Conservation (phyloP, 176 grass and related monocot genomes). For the Carex scoparia region DNA sequence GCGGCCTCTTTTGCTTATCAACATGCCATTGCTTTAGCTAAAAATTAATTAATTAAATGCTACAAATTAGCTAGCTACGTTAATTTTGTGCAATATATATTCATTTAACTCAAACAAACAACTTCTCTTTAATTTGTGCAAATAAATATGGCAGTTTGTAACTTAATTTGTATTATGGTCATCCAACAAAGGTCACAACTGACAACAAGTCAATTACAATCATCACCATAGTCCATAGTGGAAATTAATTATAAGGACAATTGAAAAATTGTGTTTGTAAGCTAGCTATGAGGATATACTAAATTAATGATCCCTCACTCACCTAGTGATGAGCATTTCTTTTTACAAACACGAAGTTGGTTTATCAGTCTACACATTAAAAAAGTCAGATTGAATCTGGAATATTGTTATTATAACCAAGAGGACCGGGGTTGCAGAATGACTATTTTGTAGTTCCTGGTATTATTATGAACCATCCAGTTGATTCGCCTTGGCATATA, state of each 20-base stretch:
- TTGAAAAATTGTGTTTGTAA: not conserved
- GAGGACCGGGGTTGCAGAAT: not conserved
- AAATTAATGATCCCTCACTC: too few relatives aligned
- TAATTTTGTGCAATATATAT: not conserved
- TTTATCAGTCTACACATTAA: too few relatives aligned
- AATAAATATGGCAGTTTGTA: not conserved
- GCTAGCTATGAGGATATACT: not conserved
- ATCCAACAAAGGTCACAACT: not conserved
- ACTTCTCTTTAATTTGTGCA: not conserved
- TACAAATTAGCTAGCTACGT: not conserved
- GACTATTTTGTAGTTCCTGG: not conserved
- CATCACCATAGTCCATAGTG: not conserved
- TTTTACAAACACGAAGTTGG: too few relatives aligned
- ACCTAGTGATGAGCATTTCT: too few relatives aligned
- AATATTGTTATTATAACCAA: not conserved
- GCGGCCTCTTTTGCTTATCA: not conserved
- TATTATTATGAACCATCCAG: not conserved
- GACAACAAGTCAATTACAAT: not conserved
- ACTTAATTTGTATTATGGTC: not conserved
- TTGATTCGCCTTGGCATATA: too few relatives aligned
- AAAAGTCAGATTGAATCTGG: too few relatives aligned
- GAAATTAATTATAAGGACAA: not conserved
- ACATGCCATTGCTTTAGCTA: slow-evolving; percentile 4
- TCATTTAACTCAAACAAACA: not conserved
- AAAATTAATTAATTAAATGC: not conserved